Percentiles rank a stretch among this genome's conserved stretches.
Conservation (phyloP, 1,284 basidiomycete genomes). For the Melampsora larici-populina region DNA sequence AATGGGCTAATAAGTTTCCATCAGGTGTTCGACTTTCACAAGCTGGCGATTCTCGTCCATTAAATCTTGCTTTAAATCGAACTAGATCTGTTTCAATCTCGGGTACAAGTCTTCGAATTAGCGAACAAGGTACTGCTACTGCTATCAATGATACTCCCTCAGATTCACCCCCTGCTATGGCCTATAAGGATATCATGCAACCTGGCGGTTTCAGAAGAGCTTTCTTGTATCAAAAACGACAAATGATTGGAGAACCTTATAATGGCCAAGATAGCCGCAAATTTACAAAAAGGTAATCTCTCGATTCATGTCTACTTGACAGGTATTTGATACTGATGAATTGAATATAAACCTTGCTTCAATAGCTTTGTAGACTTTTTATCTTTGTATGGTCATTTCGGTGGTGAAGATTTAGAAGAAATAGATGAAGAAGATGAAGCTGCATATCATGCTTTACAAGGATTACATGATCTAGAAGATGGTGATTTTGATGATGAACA, state of each 20-base stretch:
- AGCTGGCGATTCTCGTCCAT: neutral
- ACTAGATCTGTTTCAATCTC: slow-evolving; percentile 37
- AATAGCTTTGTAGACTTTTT: slow-evolving; percentile 85
- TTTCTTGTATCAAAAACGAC: slow-evolving; percentile 27
- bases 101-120: slow-evolving; percentile 1
- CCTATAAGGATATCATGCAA: slow-evolving; percentile 40
- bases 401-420: slow-evolving; percentile 76
- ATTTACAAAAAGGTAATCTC: slow-evolving; percentile 28
- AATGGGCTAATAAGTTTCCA: slow-evolving; percentile 46
- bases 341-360: too few relatives aligned
- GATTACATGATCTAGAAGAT: slow-evolving; percentile 59
- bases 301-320: neutral
- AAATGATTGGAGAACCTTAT: slow-evolving; percentile 20
- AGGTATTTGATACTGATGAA: neutral
- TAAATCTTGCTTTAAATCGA: slow-evolving; percentile 11
- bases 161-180: neutral
- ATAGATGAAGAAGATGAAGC: slow-evolving; percentile 77
- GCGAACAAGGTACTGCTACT: slow-evolving; percentile 4
- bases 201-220: slow-evolving; percentile 32
- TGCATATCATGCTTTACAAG: slow-evolving; percentile 49
- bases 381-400: slow-evolving; percentile 88
- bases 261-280: neutral
- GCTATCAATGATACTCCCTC: neutral
- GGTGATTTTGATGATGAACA: slow-evolving; percentile 52
- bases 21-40: neutral